phyloP scores from a whole-genome alignment of 129 eudicot genomes.

The Flaveria linearis region DNA sequence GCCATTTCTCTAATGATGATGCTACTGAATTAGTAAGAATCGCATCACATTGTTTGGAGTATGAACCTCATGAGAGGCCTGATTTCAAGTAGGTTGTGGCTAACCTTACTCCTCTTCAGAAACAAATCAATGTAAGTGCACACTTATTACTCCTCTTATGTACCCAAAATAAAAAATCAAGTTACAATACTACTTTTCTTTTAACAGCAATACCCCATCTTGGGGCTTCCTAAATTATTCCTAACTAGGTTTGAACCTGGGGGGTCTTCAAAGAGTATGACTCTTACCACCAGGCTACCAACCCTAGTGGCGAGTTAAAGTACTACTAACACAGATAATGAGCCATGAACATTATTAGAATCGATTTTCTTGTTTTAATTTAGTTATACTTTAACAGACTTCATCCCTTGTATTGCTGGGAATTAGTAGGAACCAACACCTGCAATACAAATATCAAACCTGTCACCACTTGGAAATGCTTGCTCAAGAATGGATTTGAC shows the following conservation, averaged over 20 bases:
- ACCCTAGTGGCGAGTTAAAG: background rate
- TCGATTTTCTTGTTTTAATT: background rate
- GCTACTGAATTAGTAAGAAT: constrained; percentile 68
- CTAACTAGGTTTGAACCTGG: no score
- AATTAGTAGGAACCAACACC: constrained; percentile 29
- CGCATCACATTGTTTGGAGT: constrained; percentile 82
- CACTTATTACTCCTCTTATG: constrained; percentile 3
- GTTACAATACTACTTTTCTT: background rate
- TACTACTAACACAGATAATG: background rate
- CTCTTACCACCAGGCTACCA: no score
- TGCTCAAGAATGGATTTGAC: constrained; percentile 87
- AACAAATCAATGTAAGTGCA: constrained; percentile 65
- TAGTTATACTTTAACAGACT: constrained; percentile 45
- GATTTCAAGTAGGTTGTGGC: constrained; percentile 66
- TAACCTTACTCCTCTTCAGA: constrained; percentile 71
- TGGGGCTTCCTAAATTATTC: no score
- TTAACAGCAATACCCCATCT: no score
- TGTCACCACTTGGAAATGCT: constrained; percentile 84
- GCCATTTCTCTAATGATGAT: constrained; percentile 81
- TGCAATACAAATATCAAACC: constrained; percentile 37
- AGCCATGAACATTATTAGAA: background rate
- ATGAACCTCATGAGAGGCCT: constrained; percentile 84
- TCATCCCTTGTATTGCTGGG: constrained; percentile 78
- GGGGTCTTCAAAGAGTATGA: no score
- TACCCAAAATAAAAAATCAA: background rate